phyloP scores from a whole-genome alignment of 129 eudicot species.

The Escallonia herrerae region DNA sequence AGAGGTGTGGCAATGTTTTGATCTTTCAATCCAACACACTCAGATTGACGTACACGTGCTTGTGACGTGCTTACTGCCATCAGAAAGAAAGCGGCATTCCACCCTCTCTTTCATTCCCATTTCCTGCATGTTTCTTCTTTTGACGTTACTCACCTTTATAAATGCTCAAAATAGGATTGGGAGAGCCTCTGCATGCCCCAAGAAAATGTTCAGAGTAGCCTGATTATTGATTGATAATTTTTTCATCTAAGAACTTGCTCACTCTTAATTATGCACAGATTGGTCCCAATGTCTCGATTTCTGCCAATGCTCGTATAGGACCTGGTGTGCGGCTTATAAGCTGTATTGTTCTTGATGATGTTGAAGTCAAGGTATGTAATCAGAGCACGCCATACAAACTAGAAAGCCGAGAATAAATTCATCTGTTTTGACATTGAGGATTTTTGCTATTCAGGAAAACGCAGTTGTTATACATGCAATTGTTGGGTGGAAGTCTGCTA shows the following conservation, averaged over 20 bases:
- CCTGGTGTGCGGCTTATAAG: slow-evolving; percentile 75
- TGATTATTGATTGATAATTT: no score
- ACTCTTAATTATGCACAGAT: slow-evolving; percentile 42
- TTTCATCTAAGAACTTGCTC: no score
- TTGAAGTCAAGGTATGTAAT: slow-evolving; percentile 64
- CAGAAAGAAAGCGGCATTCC: no score
- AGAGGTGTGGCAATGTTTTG: no score
- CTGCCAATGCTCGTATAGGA: slow-evolving; percentile 95
- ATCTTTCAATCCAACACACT: no score
- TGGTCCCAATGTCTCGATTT: slow-evolving; percentile 91
- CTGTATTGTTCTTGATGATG: slow-evolving; percentile 85
- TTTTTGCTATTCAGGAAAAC: slow-evolving; percentile 58
- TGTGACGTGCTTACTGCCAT: no score
- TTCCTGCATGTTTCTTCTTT: no score
- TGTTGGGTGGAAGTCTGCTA: slow-evolving; percentile 89
- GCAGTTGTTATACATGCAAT: slow-evolving; percentile 89
- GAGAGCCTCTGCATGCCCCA: neutral
- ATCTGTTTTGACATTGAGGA: neutral
- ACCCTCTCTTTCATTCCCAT: no score
- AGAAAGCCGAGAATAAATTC: neutral
- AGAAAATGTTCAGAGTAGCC: neutral
- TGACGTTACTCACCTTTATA: no score
- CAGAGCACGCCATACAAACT: neutral
- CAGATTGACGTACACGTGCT: no score
- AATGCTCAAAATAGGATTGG: no score